A percentile compares a stretch with the other conserved stretches of the same genome.
phyloP scores from a whole-genome alignment of 495 filamentous ascomycete genomes.

The Hamigera avellanea region DNA sequence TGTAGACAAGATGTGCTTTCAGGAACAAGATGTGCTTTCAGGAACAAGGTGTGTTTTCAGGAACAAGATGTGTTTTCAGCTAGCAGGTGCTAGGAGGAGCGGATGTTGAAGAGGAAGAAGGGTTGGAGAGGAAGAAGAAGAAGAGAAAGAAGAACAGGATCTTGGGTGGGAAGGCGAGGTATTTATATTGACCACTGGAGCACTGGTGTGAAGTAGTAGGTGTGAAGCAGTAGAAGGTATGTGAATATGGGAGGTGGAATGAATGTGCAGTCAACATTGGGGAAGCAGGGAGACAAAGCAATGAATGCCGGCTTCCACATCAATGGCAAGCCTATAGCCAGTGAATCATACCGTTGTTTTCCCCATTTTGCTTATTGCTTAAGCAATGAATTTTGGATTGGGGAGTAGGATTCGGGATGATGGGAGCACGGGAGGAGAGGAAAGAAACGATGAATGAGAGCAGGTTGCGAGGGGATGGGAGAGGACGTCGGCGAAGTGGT shows the following conservation, averaged over 20 bases:
- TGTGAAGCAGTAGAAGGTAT: constrained; percentile 10
- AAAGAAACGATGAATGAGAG: no score
- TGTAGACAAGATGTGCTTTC: neutral
- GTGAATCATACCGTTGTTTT: constrained; percentile 8
- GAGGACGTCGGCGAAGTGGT: no score
- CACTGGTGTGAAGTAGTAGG: no score
- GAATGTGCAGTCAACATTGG: neutral
- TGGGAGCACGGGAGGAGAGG: no score
- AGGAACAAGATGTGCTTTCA: neutral
- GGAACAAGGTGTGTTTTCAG: neutral
- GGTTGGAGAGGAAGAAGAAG: constrained; percentile 2
- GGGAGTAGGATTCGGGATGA: no score
- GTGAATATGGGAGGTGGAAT: constrained; percentile 1
- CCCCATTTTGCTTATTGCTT: no score
- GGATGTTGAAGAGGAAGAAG: neutral
- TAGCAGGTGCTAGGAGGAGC: neutral
- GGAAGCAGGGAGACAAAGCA: constrained; percentile 2
- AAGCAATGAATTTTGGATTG: no score
- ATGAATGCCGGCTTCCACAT: constrained; percentile 12
- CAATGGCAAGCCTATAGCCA: constrained; percentile 1
- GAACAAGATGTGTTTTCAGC: neutral
- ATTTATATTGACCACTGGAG: constrained; percentile 2
- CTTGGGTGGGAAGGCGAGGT: constrained; percentile 5
- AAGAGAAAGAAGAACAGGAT: constrained; percentile 3
- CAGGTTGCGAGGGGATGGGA: no score